Percentiles rank a stretch among this genome's conserved stretches.
Evolutionary conservation across 2,329 filamentous ascomycete genomes (phyloP).

Genomic region (Pyrenophora tritici-repentis): DNA sequence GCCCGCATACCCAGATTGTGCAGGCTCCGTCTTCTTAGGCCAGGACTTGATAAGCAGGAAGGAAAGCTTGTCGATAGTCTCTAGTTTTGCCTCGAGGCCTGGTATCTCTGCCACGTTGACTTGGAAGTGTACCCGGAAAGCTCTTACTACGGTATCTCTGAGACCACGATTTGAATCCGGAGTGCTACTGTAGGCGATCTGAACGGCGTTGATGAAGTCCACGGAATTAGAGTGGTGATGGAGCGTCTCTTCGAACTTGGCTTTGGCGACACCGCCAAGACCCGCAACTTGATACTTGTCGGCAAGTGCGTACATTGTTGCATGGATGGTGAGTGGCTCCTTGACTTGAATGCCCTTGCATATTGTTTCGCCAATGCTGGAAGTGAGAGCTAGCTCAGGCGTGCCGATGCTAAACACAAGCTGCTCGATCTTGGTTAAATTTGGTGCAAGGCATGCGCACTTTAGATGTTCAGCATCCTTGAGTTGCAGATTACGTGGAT

Average conservation of each 20-base stretch:
- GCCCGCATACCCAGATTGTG: no score
- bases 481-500: no score
- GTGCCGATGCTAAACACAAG: background rate
- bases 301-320: slow-evolving; percentile 25
- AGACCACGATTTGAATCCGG: slow-evolving; percentile 38
- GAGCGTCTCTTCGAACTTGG: slow-evolving; percentile 20
- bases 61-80: slow-evolving; percentile 18
- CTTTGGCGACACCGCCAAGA: slow-evolving; percentile 10
- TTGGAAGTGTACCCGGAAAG: slow-evolving; percentile 24
- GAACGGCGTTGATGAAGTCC: slow-evolving; percentile 37
- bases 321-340: slow-evolving; percentile 33
- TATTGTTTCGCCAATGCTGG: background rate
- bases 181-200: slow-evolving; percentile 29
- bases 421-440: slow-evolving; percentile 1
- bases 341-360: slow-evolving; percentile 24
- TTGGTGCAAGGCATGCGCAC: slow-evolving; percentile 13
- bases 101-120: slow-evolving; percentile 12
- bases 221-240: slow-evolving; percentile 22
- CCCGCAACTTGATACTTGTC: slow-evolving; percentile 25
- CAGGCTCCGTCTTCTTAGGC: slow-evolving; percentile 9
- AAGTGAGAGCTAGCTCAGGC: background rate
- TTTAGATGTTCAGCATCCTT: no score
- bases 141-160: slow-evolving; percentile 35
- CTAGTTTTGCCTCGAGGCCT: slow-evolving; percentile 14
- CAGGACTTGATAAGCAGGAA: slow-evolving; percentile 20